Conservation (phyloP, 2,329 filamentous ascomycete species). For the Cladosporium sp. region DNA sequence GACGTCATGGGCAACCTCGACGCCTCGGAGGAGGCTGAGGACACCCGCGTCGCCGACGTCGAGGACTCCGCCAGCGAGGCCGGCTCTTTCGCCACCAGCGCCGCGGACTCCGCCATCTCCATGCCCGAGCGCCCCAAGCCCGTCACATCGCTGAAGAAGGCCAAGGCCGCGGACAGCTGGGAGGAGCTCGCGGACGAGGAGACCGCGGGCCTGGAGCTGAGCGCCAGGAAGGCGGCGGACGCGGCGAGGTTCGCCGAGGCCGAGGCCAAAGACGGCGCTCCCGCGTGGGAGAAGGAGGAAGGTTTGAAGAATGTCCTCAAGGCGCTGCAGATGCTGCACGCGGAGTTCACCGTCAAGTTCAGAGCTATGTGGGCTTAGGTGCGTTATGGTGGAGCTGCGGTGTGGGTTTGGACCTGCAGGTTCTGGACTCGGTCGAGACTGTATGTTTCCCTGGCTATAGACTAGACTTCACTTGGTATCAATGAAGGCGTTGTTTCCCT, state of each 20-base stretch:
- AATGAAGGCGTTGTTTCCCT: too few species aligned
- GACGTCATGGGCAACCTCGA: constrained; percentile 49
- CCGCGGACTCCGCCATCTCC: constrained; percentile 25
- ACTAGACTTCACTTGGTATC: too few species aligned
- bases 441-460: too few species aligned
- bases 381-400: not conserved
- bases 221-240: constrained; percentile 8
- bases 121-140: constrained; percentile 24
- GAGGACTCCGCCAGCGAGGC: constrained; percentile 20
- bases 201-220: constrained; percentile 5
- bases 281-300: constrained; percentile 11
- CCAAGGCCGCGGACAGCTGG: constrained; percentile 11
- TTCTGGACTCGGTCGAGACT: too few species aligned
- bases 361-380: constrained; percentile 49
- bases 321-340: constrained; percentile 10
- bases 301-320: constrained; percentile 10
- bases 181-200: constrained; percentile 11
- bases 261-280: constrained; percentile 1
- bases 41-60: constrained; percentile 34
- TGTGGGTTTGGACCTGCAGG: not conserved
- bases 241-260: constrained; percentile 3
- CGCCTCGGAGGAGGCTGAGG: constrained; percentile 41
- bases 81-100: constrained; percentile 19
- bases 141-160: constrained; percentile 31
- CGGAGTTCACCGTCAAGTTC: constrained; percentile 60